Percentiles rank a stretch among this genome's conserved stretches.
phyloP scores from a whole-genome alignment of 768 basidiomycete species.

The Mycena albidolilacea region DNA sequence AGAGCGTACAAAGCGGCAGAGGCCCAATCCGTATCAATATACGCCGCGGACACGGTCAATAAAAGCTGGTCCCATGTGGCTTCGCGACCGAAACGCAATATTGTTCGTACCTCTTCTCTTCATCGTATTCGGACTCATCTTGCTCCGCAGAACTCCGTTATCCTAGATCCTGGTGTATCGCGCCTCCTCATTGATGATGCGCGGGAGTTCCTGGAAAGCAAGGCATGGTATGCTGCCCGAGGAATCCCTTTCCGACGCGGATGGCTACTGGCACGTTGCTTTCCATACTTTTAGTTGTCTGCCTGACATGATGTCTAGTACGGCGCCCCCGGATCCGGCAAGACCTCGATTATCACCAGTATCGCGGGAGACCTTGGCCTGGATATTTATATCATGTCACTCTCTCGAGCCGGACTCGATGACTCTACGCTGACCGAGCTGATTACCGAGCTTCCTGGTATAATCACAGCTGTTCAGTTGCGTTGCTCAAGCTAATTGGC shows the following conservation, averaged over 20 bases:
- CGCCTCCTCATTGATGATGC: constrained; percentile 78
- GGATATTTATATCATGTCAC: constrained; percentile 79
- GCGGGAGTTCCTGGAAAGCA: constrained; percentile 76
- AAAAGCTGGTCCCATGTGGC: constrained; percentile 70
- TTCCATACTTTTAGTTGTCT: constrained; percentile 29
- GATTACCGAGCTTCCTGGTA: constrained; percentile 71
- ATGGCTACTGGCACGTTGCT: constrained; percentile 66
- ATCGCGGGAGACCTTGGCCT: constrained; percentile 83
- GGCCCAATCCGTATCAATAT: constrained; percentile 66
- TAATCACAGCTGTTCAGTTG: background rate
- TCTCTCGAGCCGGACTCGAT: constrained; percentile 75
- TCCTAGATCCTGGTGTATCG: constrained; percentile 80
- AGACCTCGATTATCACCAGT: constrained; percentile 82
- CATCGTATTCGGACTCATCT: background rate
- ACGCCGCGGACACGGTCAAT: constrained; percentile 57
- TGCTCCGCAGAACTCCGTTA: constrained; percentile 62
- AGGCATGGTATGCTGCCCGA: constrained; percentile 80
- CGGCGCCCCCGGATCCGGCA: constrained; percentile 84
- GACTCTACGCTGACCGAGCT: constrained; percentile 71
- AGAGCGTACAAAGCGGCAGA: constrained; percentile 63
- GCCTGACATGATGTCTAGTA: constrained; percentile 54
- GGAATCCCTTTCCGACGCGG: constrained; percentile 89
- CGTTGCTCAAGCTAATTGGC: background rate
- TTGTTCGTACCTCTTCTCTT: constrained; percentile 41
- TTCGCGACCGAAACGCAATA: constrained; percentile 73